Conservation (phyloP, 495 filamentous ascomycete species). For the Hyaloscypha bicolor region DNA sequence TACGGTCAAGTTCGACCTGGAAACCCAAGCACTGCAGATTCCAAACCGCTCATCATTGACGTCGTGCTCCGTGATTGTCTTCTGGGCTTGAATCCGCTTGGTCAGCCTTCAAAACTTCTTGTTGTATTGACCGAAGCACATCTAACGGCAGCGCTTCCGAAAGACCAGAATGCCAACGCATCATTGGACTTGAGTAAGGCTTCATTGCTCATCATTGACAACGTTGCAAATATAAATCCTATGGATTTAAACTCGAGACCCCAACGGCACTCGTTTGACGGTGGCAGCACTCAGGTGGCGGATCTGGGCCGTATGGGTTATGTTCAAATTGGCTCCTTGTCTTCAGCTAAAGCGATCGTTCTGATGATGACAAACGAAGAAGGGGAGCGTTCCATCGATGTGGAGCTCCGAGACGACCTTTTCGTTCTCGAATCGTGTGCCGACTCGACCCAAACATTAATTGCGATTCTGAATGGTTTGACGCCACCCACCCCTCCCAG, state of each 20-base stretch:
- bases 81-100: slow-evolving; percentile 83
- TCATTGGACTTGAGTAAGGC: slow-evolving; percentile 73
- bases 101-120: slow-evolving; percentile 69
- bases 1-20: neutral
- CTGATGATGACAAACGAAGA: slow-evolving; percentile 55
- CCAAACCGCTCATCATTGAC: slow-evolving; percentile 66
- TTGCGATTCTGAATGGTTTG: slow-evolving; percentile 77
- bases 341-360: slow-evolving; percentile 69
- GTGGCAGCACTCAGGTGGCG: slow-evolving; percentile 61
- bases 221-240: slow-evolving; percentile 53
- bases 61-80: slow-evolving; percentile 76
- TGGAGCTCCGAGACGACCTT: slow-evolving; percentile 82
- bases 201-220: slow-evolving; percentile 81
- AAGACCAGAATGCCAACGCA: slow-evolving; percentile 59
- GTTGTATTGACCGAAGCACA: slow-evolving; percentile 78
- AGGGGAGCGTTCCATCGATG: slow-evolving; percentile 67
- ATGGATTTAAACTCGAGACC: slow-evolving; percentile 32
- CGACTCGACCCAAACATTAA: slow-evolving; percentile 93
- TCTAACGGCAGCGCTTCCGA: slow-evolving; percentile 63
- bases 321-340: slow-evolving; percentile 82
- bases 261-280: slow-evolving; percentile 48
- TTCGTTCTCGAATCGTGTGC: slow-evolving; percentile 93
- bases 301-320: slow-evolving; percentile 72
- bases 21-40: neutral
- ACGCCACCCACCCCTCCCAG: slow-evolving; percentile 80